These are phyloP conservation scores for Yarrowia phangngaensis DNA, from an alignment of 805 yeast genomes.

Conservation along the genomic window DNA sequence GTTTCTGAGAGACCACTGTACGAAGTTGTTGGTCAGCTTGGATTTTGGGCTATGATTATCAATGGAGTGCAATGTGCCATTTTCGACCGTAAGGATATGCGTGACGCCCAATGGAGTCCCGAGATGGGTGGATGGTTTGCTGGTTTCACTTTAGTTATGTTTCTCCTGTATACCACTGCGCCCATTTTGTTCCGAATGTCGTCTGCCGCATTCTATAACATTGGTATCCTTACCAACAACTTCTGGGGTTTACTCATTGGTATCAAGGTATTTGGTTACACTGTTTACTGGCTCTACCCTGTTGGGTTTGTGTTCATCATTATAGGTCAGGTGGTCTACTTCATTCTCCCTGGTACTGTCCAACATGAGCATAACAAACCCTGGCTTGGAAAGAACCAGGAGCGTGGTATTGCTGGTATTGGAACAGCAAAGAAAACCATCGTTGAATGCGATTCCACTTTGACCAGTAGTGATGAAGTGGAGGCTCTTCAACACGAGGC, in stretches of 20 bases:
- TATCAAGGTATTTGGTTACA: conserved; percentile 45
- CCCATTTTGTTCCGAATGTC: conserved; percentile 47
- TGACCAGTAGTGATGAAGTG: conserved; percentile 13
- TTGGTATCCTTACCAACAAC: conserved; percentile 45
- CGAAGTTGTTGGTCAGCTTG: conserved; percentile 46
- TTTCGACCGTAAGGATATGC: conserved; percentile 42
- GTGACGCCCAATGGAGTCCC: conserved; percentile 42
- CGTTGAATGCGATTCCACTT: conserved; percentile 7
- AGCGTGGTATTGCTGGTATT: conserved; percentile 35
- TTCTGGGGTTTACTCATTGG: conserved; percentile 48
- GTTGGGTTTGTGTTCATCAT: conserved; percentile 46
- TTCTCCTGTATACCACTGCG: conserved; percentile 43
- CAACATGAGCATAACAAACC: conserved; percentile 45
- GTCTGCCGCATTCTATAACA: conserved; percentile 47
- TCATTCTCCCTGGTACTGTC: conserved; percentile 39
- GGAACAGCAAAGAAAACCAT: conserved; percentile 35
- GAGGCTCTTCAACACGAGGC: conserved; percentile 2
- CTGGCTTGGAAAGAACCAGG: conserved; percentile 41
- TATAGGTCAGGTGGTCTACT: conserved; percentile 43
- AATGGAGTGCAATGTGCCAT: conserved; percentile 47
- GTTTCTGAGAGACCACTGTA: conserved; percentile 47
- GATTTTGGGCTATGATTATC: conserved; percentile 44
- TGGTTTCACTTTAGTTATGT: conserved; percentile 44
- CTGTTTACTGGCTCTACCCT: conserved; percentile 47
- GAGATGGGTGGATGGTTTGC: conserved; percentile 45